Conservation (phyloP, 768 basidiomycete species). For the Trametes coccinea region DNA sequence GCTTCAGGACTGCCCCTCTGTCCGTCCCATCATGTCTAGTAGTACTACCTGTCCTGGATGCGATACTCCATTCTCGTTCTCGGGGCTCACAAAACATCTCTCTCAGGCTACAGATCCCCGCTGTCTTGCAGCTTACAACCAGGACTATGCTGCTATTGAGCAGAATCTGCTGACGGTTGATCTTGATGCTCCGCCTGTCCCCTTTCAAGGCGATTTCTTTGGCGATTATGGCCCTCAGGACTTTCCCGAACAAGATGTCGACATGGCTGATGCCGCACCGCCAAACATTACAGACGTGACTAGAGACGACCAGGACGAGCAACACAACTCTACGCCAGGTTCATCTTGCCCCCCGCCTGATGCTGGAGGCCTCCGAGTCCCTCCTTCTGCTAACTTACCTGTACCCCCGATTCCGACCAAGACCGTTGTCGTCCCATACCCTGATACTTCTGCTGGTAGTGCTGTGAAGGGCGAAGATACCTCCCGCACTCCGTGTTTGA, state of each 20-base stretch:
- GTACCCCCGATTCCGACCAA: not conserved
- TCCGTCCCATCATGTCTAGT: not conserved
- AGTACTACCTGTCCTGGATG: not conserved
- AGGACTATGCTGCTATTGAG: not conserved
- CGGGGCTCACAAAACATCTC: slow-evolving; percentile 3
- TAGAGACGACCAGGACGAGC: not conserved
- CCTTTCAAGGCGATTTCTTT: slow-evolving; percentile 20
- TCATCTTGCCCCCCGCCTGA: not conserved
- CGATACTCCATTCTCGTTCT: not conserved
- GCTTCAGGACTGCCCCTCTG: too few species aligned
- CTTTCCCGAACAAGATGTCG: not conserved
- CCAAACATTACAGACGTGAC: too few species aligned
- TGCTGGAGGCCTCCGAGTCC: not conserved
- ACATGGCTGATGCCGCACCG: not conserved
- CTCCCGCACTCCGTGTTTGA: too few species aligned
- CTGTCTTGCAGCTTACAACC: not conserved
- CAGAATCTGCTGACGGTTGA: not conserved
- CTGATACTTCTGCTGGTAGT: not conserved
- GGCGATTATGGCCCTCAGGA: slow-evolving; percentile 6
- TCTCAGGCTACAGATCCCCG: not conserved
- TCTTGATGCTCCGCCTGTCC: not conserved
- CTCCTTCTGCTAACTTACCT: not conserved
- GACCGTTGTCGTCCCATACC: not conserved
- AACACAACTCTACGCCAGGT: not conserved
- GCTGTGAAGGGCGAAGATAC: too few species aligned